Conservation (phyloP, 192 early-diverging fungal genomes). For the Geranomyces variabilis region DNA sequence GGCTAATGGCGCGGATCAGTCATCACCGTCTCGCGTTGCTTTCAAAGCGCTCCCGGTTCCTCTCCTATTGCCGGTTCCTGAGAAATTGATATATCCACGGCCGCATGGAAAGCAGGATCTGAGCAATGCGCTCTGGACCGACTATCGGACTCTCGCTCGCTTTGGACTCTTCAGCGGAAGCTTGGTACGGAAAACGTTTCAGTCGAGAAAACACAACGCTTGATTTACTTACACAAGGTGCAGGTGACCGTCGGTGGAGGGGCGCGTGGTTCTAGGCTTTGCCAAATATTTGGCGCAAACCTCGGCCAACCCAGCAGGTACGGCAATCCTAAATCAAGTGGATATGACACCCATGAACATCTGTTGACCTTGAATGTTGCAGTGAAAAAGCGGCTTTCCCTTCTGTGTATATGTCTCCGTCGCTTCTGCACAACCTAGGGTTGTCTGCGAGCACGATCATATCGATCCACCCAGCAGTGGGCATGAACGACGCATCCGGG, state of each 20-base stretch:
- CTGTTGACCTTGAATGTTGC: no score
- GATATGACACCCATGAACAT: not conserved
- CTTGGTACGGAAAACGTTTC: conserved; percentile 18
- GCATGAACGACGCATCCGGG: conserved; percentile 36
- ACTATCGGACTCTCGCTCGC: not conserved
- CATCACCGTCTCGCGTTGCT: not conserved
- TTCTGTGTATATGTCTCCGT: not conserved
- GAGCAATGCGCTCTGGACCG: conserved; percentile 30
- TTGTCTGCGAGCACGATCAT: not conserved
- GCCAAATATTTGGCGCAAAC: not conserved
- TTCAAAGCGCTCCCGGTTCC: not conserved
- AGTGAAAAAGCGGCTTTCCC: not conserved
- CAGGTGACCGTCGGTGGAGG: not conserved
- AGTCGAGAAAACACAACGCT: not conserved
- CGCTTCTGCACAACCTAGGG: conserved; percentile 44
- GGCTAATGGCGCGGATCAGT: not conserved
- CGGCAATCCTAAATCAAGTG: not conserved
- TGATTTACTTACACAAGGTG: not conserved
- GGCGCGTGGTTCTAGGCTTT: not conserved
- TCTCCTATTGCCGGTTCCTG: conserved; percentile 1
- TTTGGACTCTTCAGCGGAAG: conserved; percentile 24
- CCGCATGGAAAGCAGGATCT: conserved; percentile 14
- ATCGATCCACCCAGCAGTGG: not conserved
- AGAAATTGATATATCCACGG: not conserved
- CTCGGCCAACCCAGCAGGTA: not conserved